A percentile compares a stretch with the other conserved stretches of the same genome.
phyloP scores from a whole-genome alignment of 2,329 filamentous ascomycete genomes.

The Neofusicoccum sp. region DNA sequence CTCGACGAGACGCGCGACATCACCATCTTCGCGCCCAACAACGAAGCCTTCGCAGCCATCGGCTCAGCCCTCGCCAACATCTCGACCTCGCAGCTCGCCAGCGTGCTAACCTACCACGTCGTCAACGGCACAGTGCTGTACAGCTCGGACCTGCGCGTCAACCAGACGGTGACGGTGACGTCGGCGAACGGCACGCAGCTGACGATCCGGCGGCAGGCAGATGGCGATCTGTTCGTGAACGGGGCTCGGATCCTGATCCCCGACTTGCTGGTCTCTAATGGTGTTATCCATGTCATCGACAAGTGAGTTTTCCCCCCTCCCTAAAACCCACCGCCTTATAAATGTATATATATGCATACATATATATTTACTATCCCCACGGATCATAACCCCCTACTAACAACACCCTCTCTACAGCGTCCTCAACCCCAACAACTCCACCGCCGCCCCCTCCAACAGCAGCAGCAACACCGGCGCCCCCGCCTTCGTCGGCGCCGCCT shows the following conservation, averaged over 20 bases:
- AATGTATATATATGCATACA: neutral
- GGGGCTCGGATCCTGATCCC: slow-evolving; percentile 44
- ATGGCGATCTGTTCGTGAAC: slow-evolving; percentile 45
- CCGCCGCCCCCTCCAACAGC: slow-evolving; percentile 48
- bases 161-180: slow-evolving; percentile 40
- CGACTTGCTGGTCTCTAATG: slow-evolving; percentile 48
- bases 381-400: neutral
- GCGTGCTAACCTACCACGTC: slow-evolving; percentile 67
- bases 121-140: slow-evolving; percentile 60
- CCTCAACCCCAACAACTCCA: slow-evolving; percentile 57
- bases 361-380: neutral
- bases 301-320: slow-evolving; percentile 43
- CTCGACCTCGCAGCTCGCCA: slow-evolving; percentile 50
- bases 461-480: slow-evolving; percentile 47
- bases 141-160: slow-evolving; percentile 47
- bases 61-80: slow-evolving; percentile 55
- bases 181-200: slow-evolving; percentile 42
- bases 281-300: slow-evolving; percentile 58
- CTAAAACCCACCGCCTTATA: no score
- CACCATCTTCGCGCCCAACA: slow-evolving; percentile 67
- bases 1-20: slow-evolving; percentile 51
- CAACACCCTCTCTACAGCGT: slow-evolving; percentile 39
- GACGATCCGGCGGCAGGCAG: slow-evolving; percentile 41
- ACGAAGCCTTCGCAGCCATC: slow-evolving; percentile 61
- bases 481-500: slow-evolving; percentile 58